A percentile compares a stretch with the other conserved stretches of the same genome.
phyloP scores from a whole-genome alignment of 1,284 basidiomycete species.

The Ustilago xerochloae region DNA sequence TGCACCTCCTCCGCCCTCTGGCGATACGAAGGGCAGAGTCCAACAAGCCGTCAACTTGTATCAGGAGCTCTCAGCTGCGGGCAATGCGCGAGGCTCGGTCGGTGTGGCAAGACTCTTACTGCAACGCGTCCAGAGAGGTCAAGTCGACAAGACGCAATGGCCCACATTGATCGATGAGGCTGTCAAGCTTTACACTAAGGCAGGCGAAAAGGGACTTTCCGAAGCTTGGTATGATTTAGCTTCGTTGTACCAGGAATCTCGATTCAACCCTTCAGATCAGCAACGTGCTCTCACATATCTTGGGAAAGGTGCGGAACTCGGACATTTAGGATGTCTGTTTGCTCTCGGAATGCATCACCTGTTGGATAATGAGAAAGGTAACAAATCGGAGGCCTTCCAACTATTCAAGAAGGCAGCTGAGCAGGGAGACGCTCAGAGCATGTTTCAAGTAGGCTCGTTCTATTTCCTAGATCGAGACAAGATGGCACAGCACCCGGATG shows the following conservation, averaged over 20 bases:
- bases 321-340: conserved; percentile 33
- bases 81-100: conserved; percentile 49
- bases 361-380: conserved; percentile 8
- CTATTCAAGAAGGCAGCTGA: conserved; percentile 57
- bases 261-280: conserved; percentile 39
- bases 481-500: conserved; percentile 38
- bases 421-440: conserved; percentile 56
- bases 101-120: conserved; percentile 53
- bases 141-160: conserved; percentile 27
- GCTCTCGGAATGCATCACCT: conserved; percentile 37
- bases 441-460: conserved; percentile 58
- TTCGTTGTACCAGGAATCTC: conserved; percentile 36
- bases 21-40: conserved; percentile 17
- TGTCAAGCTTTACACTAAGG: conserved; percentile 47
- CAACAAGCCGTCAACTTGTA: conserved; percentile 48
- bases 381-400: conserved; percentile 31
- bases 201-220: conserved; percentile 51
- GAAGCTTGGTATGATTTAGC: conserved; percentile 63
- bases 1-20: conserved; percentile 26
- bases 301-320: conserved; percentile 48
- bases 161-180: conserved; percentile 32
- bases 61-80: conserved; percentile 45
- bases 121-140: conserved; percentile 31
- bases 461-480: conserved; percentile 50
- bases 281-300: conserved; percentile 30